A percentile compares a stretch with the other conserved stretches of the same genome.
phyloP scores from a whole-genome alignment of 2,329 filamentous ascomycete genomes.

The Esteya vermicola region DNA sequence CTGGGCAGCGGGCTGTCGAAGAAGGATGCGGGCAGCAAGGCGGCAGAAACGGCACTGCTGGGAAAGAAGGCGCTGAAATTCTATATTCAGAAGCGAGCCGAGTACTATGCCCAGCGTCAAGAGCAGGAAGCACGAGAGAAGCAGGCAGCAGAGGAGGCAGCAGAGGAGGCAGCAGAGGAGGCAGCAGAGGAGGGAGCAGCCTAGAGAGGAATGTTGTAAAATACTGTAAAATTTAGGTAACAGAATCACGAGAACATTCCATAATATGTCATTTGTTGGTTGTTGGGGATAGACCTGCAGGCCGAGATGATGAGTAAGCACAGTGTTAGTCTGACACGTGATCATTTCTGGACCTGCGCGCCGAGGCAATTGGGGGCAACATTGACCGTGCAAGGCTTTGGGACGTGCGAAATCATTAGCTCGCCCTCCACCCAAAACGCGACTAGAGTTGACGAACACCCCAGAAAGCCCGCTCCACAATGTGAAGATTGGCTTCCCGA shows the following conservation, averaged over 20 bases:
- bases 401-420: too few species aligned
- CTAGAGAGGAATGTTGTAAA: not conserved
- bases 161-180: not conserved
- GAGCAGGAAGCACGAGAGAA: conserved; percentile 5
- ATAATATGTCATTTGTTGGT: too few species aligned
- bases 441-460: too few species aligned
- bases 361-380: not conserved
- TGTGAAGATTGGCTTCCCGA: not conserved
- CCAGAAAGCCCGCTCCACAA: too few species aligned
- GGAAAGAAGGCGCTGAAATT: conserved; percentile 50
- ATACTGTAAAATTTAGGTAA: not conserved
- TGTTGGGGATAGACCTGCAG: too few species aligned
- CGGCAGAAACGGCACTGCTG: conserved; percentile 47
- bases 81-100: conserved; percentile 32
- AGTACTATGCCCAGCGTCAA: conserved; percentile 20
- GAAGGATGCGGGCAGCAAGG: conserved; percentile 53
- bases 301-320: too few species aligned
- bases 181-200: not conserved
- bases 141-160: not conserved
- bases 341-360: too few species aligned
- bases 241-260: too few species aligned
- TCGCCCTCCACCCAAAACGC: not conserved
- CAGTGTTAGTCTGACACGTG: too few species aligned
- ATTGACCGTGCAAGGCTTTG: not conserved
- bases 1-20: conserved; percentile 51